phyloP scores from a whole-genome alignment of 2,329 filamentous ascomycete species.

The Pseudocercospora cruenta region DNA sequence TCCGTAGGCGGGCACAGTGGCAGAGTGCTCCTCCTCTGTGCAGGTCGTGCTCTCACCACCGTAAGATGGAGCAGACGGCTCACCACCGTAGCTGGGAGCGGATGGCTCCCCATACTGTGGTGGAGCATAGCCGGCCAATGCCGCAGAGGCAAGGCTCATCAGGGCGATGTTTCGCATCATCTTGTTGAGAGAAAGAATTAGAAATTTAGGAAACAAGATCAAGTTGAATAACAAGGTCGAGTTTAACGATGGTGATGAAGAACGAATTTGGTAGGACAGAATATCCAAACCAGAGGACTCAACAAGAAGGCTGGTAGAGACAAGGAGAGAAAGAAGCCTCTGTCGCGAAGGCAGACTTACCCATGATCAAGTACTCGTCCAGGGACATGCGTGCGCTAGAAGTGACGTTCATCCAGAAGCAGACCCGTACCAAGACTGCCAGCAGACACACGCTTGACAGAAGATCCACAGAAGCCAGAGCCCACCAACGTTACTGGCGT shows the following conservation, averaged over 20 bases:
- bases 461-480: slow-evolving; percentile 12
- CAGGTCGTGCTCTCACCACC: background rate
- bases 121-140: slow-evolving; percentile 14
- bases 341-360: background rate
- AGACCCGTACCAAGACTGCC: background rate
- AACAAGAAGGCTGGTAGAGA: slow-evolving; percentile 17
- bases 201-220: slow-evolving; percentile 15
- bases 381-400: slow-evolving; percentile 7
- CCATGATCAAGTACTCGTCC: slow-evolving; percentile 6
- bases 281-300: slow-evolving; percentile 12
- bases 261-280: slow-evolving; percentile 17
- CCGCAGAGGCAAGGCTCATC: slow-evolving; percentile 23
- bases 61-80: background rate
- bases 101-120: slow-evolving; percentile 12
- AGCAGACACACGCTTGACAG: slow-evolving; percentile 2
- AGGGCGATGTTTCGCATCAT: slow-evolving; percentile 25
- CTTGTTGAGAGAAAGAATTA: slow-evolving; percentile 12
- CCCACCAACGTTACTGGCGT: slow-evolving; percentile 13
- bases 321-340: slow-evolving; percentile 1
- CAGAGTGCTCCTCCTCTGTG: slow-evolving; percentile 4
- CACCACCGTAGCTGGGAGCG: background rate
- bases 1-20: slow-evolving; percentile 1
- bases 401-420: background rate
- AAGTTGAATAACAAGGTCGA: slow-evolving; percentile 6
- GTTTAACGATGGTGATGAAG: background rate